Percentiles rank a stretch among this genome's conserved stretches.
phyloP scores from a whole-genome alignment of 768 basidiomycete genomes.

The Lactarius evosmus region DNA sequence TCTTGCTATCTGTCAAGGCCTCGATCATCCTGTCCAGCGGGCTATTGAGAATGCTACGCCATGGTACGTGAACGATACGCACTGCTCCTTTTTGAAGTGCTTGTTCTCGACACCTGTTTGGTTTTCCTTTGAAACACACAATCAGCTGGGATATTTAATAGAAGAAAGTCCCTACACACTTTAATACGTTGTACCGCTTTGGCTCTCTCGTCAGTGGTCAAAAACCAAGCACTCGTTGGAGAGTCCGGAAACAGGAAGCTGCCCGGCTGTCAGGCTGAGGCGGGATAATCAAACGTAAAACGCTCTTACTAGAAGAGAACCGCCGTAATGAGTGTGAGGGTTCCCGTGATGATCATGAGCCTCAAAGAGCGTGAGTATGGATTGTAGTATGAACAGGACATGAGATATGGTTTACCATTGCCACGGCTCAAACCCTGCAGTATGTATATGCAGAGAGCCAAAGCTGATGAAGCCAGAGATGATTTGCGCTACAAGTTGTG shows the following conservation, averaged over 20 bases:
- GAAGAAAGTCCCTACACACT: slow-evolving; percentile 35
- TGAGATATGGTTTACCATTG: slow-evolving; percentile 49
- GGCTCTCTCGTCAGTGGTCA: slow-evolving; percentile 59
- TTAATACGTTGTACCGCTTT: slow-evolving; percentile 65
- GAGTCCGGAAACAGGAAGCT: slow-evolving; percentile 74
- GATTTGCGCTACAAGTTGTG: slow-evolving; percentile 52
- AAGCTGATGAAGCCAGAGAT: slow-evolving; percentile 68
- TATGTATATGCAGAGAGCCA: slow-evolving; percentile 60
- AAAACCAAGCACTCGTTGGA: slow-evolving; percentile 71
- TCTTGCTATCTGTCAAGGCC: slow-evolving; percentile 64
- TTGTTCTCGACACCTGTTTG: slow-evolving; percentile 85
- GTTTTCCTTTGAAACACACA: slow-evolving; percentile 45
- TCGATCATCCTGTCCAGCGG: slow-evolving; percentile 54
- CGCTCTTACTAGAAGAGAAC: slow-evolving; percentile 51
- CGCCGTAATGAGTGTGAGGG: slow-evolving; percentile 52
- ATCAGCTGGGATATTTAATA: neutral
- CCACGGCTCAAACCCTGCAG: slow-evolving; percentile 60
- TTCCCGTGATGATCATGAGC: slow-evolving; percentile 71
- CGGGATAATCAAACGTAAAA: neutral
- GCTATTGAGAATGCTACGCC: neutral
- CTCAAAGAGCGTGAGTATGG: slow-evolving; percentile 33
- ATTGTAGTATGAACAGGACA: neutral
- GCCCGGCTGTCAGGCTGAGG: neutral
- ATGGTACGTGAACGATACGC: slow-evolving; percentile 32
- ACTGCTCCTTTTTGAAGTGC: slow-evolving; percentile 78